Conservation (phyloP, 257 asterid genomes). For the Nyctanthes arbortristis region DNA sequence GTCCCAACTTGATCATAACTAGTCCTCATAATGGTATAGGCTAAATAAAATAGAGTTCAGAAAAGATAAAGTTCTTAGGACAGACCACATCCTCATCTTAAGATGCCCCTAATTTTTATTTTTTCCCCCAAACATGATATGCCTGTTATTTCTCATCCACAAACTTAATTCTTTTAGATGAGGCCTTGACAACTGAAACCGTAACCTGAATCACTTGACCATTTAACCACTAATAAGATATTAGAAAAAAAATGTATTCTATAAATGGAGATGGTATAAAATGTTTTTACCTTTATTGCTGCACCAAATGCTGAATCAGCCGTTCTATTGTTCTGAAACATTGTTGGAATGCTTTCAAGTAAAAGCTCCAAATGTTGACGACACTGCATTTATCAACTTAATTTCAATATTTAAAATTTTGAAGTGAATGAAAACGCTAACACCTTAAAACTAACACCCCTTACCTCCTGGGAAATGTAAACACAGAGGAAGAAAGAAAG, state of each 20-base stretch:
- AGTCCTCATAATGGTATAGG: not conserved
- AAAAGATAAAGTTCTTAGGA: too few species aligned
- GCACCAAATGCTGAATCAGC: slow-evolving; percentile 96
- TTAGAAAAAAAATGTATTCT: not conserved
- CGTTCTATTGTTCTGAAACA: slow-evolving; percentile 78
- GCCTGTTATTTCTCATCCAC: not conserved
- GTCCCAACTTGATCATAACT: not conserved
- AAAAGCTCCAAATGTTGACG: slow-evolving; percentile 82
- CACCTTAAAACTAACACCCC: not conserved
- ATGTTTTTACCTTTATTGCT: slow-evolving; percentile 70
- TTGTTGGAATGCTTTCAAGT: slow-evolving; percentile 83
- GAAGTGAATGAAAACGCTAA: slow-evolving; percentile 6
- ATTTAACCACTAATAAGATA: not conserved
- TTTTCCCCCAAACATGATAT: not conserved
- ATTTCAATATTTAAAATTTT: not conserved
- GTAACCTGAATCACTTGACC: not conserved
- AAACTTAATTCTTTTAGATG: not conserved
- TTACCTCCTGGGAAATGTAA: not conserved
- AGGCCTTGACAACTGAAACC: not conserved
- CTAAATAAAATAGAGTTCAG: not conserved
- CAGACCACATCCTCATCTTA: not conserved
- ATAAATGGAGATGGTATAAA: not conserved
- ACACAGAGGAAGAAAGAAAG: not conserved
- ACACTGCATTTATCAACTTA: slow-evolving; percentile 55
- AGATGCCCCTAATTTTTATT: not conserved